A percentile compares a stretch with the other conserved stretches of the same genome.
Evolutionary conservation across 371 early-diverging fungal genomes (phyloP).

Genomic region (Fennellomyces sp.): DNA sequence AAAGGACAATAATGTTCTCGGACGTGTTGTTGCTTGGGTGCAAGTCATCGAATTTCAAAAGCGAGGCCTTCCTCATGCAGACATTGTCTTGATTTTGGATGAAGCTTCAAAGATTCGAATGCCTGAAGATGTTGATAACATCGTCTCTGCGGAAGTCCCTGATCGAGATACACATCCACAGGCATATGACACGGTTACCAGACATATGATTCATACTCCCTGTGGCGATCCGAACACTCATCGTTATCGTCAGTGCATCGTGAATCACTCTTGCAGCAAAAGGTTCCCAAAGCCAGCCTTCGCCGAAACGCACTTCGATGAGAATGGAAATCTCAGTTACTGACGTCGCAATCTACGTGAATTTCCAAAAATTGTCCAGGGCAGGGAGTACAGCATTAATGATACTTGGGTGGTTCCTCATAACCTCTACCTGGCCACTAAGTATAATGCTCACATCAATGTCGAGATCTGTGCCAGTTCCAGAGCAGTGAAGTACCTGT

Average conservation of each 20-base stretch:
- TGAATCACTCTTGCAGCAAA: no score
- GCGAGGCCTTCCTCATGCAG: slow-evolving; percentile 27
- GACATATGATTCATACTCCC: slow-evolving; percentile 35
- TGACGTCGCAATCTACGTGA: not conserved
- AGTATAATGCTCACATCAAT: slow-evolving; percentile 45
- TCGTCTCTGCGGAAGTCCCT: slow-evolving; percentile 35
- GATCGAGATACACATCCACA: slow-evolving; percentile 16
- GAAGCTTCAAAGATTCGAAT: no score
- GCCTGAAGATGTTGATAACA: slow-evolving; percentile 19
- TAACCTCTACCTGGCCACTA: slow-evolving; percentile 31
- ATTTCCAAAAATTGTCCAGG: no score
- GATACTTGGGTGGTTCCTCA: slow-evolving; percentile 38
- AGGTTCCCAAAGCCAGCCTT: no score
- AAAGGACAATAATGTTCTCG: slow-evolving; percentile 17
- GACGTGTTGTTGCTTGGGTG: no score
- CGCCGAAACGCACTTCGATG: not conserved
- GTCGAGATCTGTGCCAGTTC: slow-evolving; percentile 32
- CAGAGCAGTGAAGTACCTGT: slow-evolving; percentile 35
- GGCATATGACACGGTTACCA: slow-evolving; percentile 26
- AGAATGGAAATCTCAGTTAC: not conserved
- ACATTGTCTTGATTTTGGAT: no score
- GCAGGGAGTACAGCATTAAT: slow-evolving; percentile 7
- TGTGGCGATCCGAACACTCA: no score
- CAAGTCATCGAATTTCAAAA: slow-evolving; percentile 33
- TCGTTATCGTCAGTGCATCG: no score